Conservation (phyloP, 1,284 basidiomycete genomes). For the Puccinia polysora region DNA sequence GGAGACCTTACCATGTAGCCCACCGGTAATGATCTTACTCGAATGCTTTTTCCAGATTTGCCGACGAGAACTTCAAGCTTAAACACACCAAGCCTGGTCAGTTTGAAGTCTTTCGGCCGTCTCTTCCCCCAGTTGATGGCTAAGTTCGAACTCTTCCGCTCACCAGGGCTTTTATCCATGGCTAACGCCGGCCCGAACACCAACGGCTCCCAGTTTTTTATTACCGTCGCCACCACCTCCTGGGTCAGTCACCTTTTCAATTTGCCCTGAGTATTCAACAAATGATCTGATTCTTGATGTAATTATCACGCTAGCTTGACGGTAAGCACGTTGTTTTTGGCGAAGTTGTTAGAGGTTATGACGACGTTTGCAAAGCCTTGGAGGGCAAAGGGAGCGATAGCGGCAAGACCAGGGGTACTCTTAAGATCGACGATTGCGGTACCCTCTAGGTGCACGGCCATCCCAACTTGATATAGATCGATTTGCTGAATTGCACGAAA, state of each 20-base stretch:
- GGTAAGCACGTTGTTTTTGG: slow-evolving; percentile 52
- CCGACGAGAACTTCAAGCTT: slow-evolving; percentile 51
- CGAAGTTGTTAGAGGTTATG: slow-evolving; percentile 49
- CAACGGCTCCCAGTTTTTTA: slow-evolving; percentile 52
- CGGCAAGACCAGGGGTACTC: slow-evolving; percentile 50
- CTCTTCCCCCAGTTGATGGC: slow-evolving; percentile 34
- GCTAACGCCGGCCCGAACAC: slow-evolving; percentile 49
- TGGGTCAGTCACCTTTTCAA: slow-evolving; percentile 46
- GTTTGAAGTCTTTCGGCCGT: slow-evolving; percentile 50
- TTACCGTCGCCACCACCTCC: slow-evolving; percentile 51
- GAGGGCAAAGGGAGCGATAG: slow-evolving; percentile 49
- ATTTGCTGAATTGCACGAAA: too few relatives aligned
- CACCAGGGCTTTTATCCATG: slow-evolving; percentile 25
- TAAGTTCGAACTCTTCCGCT: neutral
- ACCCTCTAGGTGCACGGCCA: slow-evolving; percentile 47
- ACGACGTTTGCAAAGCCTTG: slow-evolving; percentile 51
- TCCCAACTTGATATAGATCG: too few relatives aligned
- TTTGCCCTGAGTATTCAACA: slow-evolving; percentile 46
- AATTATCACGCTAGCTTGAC: slow-evolving; percentile 40
- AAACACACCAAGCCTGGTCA: slow-evolving; percentile 49
- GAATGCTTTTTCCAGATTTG: slow-evolving; percentile 44
- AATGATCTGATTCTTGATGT: slow-evolving; percentile 45
- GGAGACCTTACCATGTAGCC: neutral
- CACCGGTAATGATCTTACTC: neutral
- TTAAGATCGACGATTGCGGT: slow-evolving; percentile 52